Conservation (phyloP, 163 green algal genomes). For the Scenedesmus sp. region DNA sequence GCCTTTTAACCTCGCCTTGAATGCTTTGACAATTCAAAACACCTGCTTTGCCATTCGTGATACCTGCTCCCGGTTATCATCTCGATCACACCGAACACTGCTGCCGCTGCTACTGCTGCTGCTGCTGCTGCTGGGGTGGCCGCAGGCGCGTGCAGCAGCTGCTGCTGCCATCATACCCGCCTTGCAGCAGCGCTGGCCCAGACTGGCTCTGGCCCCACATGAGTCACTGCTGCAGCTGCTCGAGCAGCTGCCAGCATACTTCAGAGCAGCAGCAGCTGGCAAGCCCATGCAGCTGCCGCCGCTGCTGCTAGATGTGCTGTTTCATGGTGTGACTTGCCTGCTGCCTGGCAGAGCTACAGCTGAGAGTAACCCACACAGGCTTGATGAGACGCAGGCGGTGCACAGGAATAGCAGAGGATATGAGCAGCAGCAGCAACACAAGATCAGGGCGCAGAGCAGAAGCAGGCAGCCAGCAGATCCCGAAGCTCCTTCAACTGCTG, state of each 20-base stretch:
- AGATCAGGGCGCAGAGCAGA: not conserved
- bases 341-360: not conserved
- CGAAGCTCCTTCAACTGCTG: not conserved
- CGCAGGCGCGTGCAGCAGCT: slow-evolving; percentile 9
- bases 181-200: slow-evolving; percentile 34
- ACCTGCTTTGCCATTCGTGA: too few relatives aligned
- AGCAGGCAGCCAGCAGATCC: not conserved
- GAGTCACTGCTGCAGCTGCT: slow-evolving; percentile 38
- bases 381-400: not conserved
- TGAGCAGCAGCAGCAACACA: not conserved
- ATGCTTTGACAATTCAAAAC: too few relatives aligned
- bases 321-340: not conserved
- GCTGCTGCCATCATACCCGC: not conserved
- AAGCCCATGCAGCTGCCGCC: not conserved
- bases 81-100: too few relatives aligned
- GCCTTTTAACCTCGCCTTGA: too few relatives aligned
- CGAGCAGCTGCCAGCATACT: not conserved
- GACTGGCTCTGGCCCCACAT: not conserved
- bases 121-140: not conserved
- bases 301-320: not conserved
- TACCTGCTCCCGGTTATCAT: too few relatives aligned
- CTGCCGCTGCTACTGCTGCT: not conserved
- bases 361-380: not conserved
- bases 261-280: slow-evolving; percentile 11
- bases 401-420: not conserved